phyloP scores from a whole-genome alignment of 1,284 basidiomycete genomes.

The Irpex rosettiformis region DNA sequence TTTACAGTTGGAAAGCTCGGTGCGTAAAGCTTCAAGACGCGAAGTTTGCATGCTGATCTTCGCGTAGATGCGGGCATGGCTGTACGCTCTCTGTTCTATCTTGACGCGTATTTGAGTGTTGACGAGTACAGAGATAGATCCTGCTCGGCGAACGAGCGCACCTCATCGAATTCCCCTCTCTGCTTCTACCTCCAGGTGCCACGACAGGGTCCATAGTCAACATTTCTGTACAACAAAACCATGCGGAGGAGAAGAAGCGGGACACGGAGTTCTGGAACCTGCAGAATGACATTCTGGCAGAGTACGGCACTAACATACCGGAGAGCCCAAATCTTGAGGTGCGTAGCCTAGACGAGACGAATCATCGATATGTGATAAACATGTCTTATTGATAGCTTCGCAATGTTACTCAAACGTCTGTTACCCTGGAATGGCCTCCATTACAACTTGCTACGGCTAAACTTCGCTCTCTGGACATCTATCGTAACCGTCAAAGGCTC shows the following conservation, averaged over 20 bases:
- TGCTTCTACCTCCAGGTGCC: slow-evolving; percentile 86
- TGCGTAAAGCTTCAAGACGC: not conserved
- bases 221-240: slow-evolving; percentile 87
- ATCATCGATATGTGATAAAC: slow-evolving; percentile 5
- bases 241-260: slow-evolving; percentile 76
- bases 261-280: slow-evolving; percentile 80
- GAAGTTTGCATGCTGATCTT: not conserved
- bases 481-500: slow-evolving; percentile 84
- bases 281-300: slow-evolving; percentile 75
- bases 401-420: slow-evolving; percentile 92
- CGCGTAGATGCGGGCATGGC: slow-evolving; percentile 77
- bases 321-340: slow-evolving; percentile 73
- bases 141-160: slow-evolving; percentile 90
- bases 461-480: slow-evolving; percentile 85
- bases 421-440: slow-evolving; percentile 88
- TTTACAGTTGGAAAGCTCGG: slow-evolving; percentile 16
- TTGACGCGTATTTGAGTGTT: slow-evolving; percentile 3
- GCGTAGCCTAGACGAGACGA: slow-evolving; percentile 19
- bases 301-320: slow-evolving; percentile 71
- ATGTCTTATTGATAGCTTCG: slow-evolving; percentile 62
- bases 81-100: slow-evolving; percentile 37
- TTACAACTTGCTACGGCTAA: slow-evolving; percentile 84
- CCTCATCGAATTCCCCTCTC: slow-evolving; percentile 93
- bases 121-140: slow-evolving; percentile 50
- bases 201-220: slow-evolving; percentile 95